phyloP scores from a whole-genome alignment of 257 asterid species.

The Vinca minor region DNA sequence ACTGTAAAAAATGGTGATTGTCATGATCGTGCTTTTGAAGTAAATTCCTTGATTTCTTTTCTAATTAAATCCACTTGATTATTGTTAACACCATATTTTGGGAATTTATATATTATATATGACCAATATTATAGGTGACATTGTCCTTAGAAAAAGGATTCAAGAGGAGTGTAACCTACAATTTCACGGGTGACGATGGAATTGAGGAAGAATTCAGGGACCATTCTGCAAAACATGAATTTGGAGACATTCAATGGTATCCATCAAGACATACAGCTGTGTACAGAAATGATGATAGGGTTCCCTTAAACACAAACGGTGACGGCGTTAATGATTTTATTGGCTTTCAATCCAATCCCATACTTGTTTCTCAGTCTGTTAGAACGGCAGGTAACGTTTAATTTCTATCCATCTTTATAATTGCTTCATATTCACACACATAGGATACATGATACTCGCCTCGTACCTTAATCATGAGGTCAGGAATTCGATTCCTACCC shows the following conservation, averaged over 20 bases:
- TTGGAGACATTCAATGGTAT: constrained; percentile 86
- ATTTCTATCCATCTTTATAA: background rate
- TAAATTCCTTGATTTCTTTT: too few relatives aligned
- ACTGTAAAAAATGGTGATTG: background rate
- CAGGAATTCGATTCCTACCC: too few relatives aligned
- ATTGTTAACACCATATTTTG: too few relatives aligned
- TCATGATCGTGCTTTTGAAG: too few relatives aligned
- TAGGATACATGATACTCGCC: too few relatives aligned
- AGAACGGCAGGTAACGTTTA: constrained; percentile 50
- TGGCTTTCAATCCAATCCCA: constrained; percentile 68
- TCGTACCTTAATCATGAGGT: too few relatives aligned
- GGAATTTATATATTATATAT: background rate
- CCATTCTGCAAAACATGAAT: constrained; percentile 58
- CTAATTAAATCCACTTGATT: too few relatives aligned
- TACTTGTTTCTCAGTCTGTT: constrained; percentile 33
- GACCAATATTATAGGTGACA: constrained; percentile 36
- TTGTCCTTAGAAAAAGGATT: constrained; percentile 54
- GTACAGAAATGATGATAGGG: constrained; percentile 59
- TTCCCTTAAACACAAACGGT: constrained; percentile 43
- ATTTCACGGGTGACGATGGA: constrained; percentile 48
- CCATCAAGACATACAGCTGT: constrained; percentile 71
- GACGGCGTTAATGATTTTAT: constrained; percentile 68
- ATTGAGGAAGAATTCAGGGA: constrained; percentile 47
- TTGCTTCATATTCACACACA: too few relatives aligned
- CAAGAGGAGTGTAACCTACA: constrained; percentile 55